Evolutionary conservation across 192 early-diverging fungal species (phyloP), one percentile per base, ranked within the genome.

Genomic region (Thoreauomyces humboldtii): DNA sequence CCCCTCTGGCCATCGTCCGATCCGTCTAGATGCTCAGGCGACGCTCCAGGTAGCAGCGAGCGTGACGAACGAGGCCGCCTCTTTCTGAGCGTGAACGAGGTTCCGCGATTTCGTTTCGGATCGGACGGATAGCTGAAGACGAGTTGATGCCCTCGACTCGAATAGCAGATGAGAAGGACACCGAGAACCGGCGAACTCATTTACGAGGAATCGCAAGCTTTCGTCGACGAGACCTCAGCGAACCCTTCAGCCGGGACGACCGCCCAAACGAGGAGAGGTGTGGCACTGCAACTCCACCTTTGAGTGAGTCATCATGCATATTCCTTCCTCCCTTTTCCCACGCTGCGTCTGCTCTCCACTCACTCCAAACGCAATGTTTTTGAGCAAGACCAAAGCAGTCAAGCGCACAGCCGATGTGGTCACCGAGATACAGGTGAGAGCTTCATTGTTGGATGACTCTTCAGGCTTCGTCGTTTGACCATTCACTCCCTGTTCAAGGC

Each of bases 41-140:
- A 52, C 4, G 50, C 19, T 6, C 50, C 50, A 7, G 25, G 17
- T 15, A 52, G 50, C 50, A 52, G 29, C 14, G 50, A 31, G 19
- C 50, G 50, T 4, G 50, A 60, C 29, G 32, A 25, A 48, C 61
- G 33, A 28, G 43, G 17, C 52, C 36, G 62, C 52, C 25, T 24
- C n/a, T n/a, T n/a, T n/a, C n/a, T n/a, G n/a, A 50, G 43, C 35
- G 66, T 46, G 7, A 31, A 47, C 76, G 51, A 11, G 68, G 27
- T 5, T 3, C 7, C 38, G 9, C 38, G 38, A 41, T 9, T 65
- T 24, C 25, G 64, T 43, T 53, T 54, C 7, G 44, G 58, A 44
- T 73, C 65, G 34, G 32, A 65, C n/a, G 89, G 90, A 52, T 87
- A 92, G 50, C 77, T 77, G 77, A 89, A 92, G 1, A 92, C 85